phyloP scores from a whole-genome alignment of 129 eudicot genomes.

The Helianthus tuberosus region DNA sequence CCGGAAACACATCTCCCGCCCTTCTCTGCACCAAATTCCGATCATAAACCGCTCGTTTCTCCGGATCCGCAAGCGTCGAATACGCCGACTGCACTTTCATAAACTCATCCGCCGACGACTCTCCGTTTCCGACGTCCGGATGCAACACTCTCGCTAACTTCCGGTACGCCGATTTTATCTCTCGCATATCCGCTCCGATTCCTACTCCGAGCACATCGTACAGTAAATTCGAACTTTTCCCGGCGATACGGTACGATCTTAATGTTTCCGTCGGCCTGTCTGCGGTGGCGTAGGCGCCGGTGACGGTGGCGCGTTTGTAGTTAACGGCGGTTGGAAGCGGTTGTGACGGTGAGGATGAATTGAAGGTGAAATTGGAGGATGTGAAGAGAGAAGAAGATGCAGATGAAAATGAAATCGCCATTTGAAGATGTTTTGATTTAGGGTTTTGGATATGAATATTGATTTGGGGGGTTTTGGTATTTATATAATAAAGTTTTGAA shows the following conservation, averaged over 20 bases:
- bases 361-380: conserved; percentile 23
- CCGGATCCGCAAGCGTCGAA: conserved; percentile 63
- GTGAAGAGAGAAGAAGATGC: conserved; percentile 19
- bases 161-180: conserved; percentile 73
- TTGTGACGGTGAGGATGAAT: background rate
- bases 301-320: conserved; percentile 26
- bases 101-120: conserved; percentile 55
- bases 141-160: conserved; percentile 64
- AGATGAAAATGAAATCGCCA: conserved; percentile 13
- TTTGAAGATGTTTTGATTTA: background rate
- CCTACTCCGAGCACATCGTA: conserved; percentile 67
- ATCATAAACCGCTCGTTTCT: conserved; percentile 69
- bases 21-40: conserved; percentile 39
- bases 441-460: background rate
- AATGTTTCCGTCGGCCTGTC: background rate
- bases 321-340: conserved; percentile 2
- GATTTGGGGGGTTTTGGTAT: no score
- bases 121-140: conserved; percentile 53
- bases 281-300: conserved; percentile 44
- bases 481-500: no score
- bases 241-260: conserved; percentile 9
- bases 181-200: conserved; percentile 57
- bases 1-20: conserved; percentile 26
- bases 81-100: conserved; percentile 69
- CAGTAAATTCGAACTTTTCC: conserved; percentile 29